Percentiles rank a stretch among this genome's conserved stretches.
phyloP scores from a whole-genome alignment of 805 yeast genomes.

The Wickerhamiella azyma region DNA sequence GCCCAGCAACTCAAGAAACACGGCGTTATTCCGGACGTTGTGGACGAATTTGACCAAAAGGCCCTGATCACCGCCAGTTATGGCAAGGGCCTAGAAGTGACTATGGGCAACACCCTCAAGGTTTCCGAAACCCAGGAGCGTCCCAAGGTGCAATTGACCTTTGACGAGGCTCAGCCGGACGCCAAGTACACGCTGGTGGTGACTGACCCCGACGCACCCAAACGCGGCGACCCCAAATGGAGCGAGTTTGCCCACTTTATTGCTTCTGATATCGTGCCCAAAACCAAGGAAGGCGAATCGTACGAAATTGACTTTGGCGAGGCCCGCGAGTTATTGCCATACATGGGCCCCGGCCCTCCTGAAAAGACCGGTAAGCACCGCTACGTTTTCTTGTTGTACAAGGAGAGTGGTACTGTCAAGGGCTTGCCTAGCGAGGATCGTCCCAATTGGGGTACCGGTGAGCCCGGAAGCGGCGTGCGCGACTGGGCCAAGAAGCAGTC shows the following conservation, averaged over 20 bases:
- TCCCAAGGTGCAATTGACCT: constrained; percentile 57
- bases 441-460: constrained; percentile 77
- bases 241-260: constrained; percentile 76
- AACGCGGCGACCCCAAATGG: constrained; percentile 71
- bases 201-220: constrained; percentile 94
- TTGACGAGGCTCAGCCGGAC: constrained; percentile 34
- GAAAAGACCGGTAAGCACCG: constrained; percentile 75
- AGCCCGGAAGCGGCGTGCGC: constrained; percentile 62
- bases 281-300: constrained; percentile 20
- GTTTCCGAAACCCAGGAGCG: constrained; percentile 51
- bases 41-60: constrained; percentile 21
- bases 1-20: constrained; percentile 30
- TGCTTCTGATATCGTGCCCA: constrained; percentile 27
- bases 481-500: constrained; percentile 53
- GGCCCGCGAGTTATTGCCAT: constrained; percentile 38
- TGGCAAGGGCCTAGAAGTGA: constrained; percentile 45
- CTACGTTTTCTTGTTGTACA: constrained; percentile 63
- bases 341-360: constrained; percentile 87
- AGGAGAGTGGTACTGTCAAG: constrained; percentile 37
- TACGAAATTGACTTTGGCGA: constrained; percentile 22
- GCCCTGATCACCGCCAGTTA: constrained; percentile 48
- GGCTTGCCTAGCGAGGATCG: constrained; percentile 31
- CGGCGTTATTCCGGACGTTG: constrained; percentile 33
- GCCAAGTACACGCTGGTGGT: constrained; percentile 55
- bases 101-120: constrained; percentile 62